A percentile compares a stretch with the other conserved stretches of the same genome.
Conservation (phyloP, 1,139 yeast genomes). For the Casaregolazyma lundiana region DNA sequence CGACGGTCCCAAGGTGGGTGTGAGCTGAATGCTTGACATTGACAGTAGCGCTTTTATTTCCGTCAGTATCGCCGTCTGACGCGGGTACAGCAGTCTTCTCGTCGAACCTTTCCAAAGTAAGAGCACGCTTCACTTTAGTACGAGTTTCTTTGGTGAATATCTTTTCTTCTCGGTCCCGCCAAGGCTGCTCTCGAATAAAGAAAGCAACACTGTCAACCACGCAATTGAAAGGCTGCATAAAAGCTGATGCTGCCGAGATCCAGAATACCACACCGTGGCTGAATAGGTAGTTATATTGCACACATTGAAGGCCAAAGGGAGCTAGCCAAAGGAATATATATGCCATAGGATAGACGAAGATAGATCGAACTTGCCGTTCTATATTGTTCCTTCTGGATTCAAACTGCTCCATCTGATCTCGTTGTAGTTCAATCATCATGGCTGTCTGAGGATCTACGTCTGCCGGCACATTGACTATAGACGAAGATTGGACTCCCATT, state of each 20-base stretch:
- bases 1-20: not conserved
- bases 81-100: too few relatives aligned
- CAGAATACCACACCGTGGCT: conserved; percentile 49
- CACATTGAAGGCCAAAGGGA: conserved; percentile 67
- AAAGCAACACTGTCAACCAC: conserved; percentile 73
- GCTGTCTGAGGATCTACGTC: conserved; percentile 18
- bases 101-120: conserved; percentile 7
- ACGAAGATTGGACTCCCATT: conserved; percentile 1
- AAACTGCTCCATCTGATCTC: conserved; percentile 56
- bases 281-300: conserved; percentile 44
- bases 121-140: conserved; percentile 12
- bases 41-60: not conserved
- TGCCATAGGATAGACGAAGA: conserved; percentile 80
- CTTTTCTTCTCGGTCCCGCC: conserved; percentile 42
- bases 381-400: conserved; percentile 59
- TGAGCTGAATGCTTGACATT: not conserved
- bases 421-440: conserved; percentile 45
- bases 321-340: conserved; percentile 76
- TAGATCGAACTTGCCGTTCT: conserved; percentile 71
- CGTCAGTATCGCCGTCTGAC: not conserved
- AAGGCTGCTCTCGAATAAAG: conserved; percentile 71
- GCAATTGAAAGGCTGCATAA: conserved; percentile 78
- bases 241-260: conserved; percentile 63
- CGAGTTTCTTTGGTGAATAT: conserved; percentile 25
- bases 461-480: conserved; percentile 3